Conservation (phyloP, 2,329 filamentous ascomycete species). For the Beauveria scarabaeidicola region DNA sequence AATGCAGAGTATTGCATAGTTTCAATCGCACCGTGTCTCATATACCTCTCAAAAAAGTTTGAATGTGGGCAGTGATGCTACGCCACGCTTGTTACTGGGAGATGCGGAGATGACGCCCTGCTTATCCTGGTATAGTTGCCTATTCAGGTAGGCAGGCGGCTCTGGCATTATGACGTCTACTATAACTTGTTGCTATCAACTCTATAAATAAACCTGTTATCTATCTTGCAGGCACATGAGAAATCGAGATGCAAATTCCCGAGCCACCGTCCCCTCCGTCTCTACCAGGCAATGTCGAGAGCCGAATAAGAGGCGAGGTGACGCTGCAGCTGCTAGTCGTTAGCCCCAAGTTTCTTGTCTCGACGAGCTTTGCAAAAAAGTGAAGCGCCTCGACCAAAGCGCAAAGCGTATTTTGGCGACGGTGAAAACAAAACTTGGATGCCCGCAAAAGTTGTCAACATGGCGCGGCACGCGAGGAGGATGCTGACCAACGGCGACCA, state of each 20-base stretch:
- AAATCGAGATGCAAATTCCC: conserved; percentile 65
- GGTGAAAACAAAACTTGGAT: background rate
- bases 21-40: too few relatives aligned
- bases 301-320: background rate
- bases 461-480: conserved; percentile 4
- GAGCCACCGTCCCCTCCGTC: conserved; percentile 57
- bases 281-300: conserved; percentile 17
- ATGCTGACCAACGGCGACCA: conserved; percentile 6
- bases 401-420: background rate
- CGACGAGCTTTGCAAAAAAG: background rate
- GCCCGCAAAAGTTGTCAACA: conserved; percentile 10
- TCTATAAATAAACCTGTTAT: background rate
- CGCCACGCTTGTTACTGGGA: background rate
- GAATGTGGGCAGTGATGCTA: background rate
- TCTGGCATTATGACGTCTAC: background rate
- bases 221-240: conserved; percentile 55
- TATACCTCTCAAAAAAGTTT: too few relatives aligned
- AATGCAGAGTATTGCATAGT: background rate
- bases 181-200: background rate
- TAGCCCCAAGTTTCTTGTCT: too few relatives aligned
- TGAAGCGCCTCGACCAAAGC: background rate
- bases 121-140: background rate
- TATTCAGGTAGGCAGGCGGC: conserved; percentile 1
- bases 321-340: background rate
- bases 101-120: background rate